These are phyloP conservation scores for Avena eriantha DNA, from an alignment of 176 grass and related monocot species.

Conservation along the genomic window DNA sequence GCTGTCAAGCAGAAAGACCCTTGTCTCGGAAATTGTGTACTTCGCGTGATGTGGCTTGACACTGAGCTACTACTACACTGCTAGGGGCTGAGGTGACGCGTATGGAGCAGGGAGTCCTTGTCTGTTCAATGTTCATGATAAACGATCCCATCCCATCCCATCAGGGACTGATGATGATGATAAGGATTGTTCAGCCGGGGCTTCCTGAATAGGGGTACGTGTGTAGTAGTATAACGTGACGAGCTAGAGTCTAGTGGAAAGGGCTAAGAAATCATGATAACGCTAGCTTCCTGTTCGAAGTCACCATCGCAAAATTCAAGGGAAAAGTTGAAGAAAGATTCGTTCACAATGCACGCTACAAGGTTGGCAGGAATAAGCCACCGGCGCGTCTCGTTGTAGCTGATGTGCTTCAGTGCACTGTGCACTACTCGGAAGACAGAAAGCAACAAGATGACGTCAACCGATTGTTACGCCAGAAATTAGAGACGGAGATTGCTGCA, in stretches of 20 bases:
- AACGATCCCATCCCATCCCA: no score
- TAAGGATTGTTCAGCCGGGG: background rate
- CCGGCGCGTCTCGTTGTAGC: background rate
- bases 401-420: background rate
- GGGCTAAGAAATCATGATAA: background rate
- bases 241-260: background rate
- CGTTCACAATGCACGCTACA: background rate
- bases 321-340: conserved; percentile 7
- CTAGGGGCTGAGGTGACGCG: background rate
- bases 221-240: no score
- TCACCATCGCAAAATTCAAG: conserved; percentile 35
- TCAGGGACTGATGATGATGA: background rate
- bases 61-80: background rate
- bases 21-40: conserved; percentile 1
- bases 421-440: background rate
- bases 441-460: background rate
- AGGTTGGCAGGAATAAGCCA: no score
- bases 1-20: conserved; percentile 13
- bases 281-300: conserved; percentile 6
- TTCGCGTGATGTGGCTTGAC: background rate
- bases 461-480: no score
- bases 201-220: no score
- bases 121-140: no score
- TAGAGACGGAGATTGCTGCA: background rate
- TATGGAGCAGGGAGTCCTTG: background rate